phyloP scores from a whole-genome alignment of 495 filamentous ascomycete genomes.

The Trichoderma virens region DNA sequence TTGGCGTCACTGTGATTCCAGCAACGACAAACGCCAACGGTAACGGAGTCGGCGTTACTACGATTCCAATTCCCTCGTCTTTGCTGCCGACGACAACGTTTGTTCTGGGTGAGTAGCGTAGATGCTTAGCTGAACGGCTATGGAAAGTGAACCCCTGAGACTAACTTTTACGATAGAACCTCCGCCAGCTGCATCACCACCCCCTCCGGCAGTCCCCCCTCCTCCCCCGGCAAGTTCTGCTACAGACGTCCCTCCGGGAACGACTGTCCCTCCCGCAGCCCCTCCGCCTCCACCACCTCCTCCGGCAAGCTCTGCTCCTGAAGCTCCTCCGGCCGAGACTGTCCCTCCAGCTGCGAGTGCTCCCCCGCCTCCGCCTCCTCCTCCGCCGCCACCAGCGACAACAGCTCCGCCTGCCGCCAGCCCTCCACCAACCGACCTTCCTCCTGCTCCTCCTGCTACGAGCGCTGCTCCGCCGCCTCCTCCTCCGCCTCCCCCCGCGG shows the following conservation, averaged over 20 bases:
- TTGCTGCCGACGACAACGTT: not conserved
- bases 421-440: not conserved
- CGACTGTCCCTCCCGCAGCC: not conserved
- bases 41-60: too few species aligned
- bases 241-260: not conserved
- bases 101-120: not conserved
- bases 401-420: not conserved
- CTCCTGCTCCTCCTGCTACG: too few species aligned
- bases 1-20: too few species aligned
- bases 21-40: too few species aligned
- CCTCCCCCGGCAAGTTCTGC: not conserved
- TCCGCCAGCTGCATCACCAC: not conserved
- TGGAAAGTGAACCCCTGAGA: not conserved
- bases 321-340: not conserved
- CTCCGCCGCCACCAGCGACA: not conserved
- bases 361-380: not conserved
- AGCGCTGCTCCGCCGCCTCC: conserved; percentile 1
- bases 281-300: not conserved
- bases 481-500: not conserved
- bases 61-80: not conserved
- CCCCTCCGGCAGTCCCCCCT: not conserved
- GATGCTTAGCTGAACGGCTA: not conserved
- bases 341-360: not conserved
- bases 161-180: not conserved
- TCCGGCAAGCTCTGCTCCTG: not conserved